phyloP scores from a whole-genome alignment of 1,139 yeast species.

The Chernovozyma sophiae-reginae region DNA sequence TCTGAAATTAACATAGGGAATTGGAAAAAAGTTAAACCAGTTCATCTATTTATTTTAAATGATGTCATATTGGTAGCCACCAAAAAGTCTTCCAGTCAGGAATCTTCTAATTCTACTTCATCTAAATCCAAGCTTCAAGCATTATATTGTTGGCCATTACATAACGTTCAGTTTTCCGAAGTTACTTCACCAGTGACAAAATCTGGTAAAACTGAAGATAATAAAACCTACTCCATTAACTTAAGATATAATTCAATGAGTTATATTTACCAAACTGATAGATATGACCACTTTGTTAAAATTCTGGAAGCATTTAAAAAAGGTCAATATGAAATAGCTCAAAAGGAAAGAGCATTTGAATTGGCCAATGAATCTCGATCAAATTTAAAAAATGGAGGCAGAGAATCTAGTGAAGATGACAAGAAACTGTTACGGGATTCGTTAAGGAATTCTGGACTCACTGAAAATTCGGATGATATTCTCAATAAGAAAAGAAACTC shows the following conservation, averaged over 20 bases:
- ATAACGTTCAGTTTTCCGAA: conserved; percentile 55
- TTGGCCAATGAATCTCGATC: conserved; percentile 13
- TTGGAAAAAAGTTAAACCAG: conserved; percentile 74
- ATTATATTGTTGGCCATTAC: conserved; percentile 74
- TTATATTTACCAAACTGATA: conserved; percentile 64
- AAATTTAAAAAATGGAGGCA: conserved; percentile 7
- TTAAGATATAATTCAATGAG: conserved; percentile 46
- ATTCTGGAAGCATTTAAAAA: conserved; percentile 57
- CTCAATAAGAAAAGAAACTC: not conserved
- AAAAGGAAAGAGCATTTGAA: conserved; percentile 43
- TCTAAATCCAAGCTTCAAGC: conserved; percentile 52
- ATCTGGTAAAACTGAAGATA: conserved; percentile 13
- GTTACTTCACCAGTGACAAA: conserved; percentile 12
- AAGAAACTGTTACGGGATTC: conserved; percentile 40
- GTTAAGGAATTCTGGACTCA: conserved; percentile 33
- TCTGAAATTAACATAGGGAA: conserved; percentile 83
- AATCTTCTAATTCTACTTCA: conserved; percentile 1
- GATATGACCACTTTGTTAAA: conserved; percentile 54
- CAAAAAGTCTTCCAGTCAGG: conserved; percentile 34
- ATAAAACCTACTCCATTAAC: conserved; percentile 40
- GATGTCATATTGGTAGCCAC: conserved; percentile 77
- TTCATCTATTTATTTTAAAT: conserved; percentile 72
- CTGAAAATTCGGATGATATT: conserved; percentile 17
- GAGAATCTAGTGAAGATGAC: conserved; percentile 23
- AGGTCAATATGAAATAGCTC: conserved; percentile 59